Evolutionary conservation across 176 grass and related monocot species (phyloP).

Genomic region (Oryza longistaminata): DNA sequence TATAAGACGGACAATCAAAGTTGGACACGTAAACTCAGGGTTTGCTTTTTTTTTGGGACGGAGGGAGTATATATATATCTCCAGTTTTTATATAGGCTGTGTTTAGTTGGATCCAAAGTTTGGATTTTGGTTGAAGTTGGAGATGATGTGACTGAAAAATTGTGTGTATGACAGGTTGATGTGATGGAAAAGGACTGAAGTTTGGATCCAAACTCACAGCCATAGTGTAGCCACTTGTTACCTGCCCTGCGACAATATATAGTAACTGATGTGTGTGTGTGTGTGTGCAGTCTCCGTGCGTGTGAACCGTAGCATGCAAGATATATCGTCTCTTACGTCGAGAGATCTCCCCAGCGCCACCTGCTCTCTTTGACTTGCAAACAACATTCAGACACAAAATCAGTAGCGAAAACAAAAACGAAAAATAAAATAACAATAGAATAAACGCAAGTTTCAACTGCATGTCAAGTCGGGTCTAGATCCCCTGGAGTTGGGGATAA

Average conservation of each 20-base stretch:
- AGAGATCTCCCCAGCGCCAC: not conserved
- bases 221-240: not conserved
- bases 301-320: conserved; percentile 31
- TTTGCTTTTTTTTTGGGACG: too few relatives aligned
- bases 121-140: too few relatives aligned
- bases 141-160: too few relatives aligned
- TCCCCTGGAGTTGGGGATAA: too few relatives aligned
- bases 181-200: too few relatives aligned
- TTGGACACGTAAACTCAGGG: too few relatives aligned
- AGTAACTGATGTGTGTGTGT: not conserved
- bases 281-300: not conserved
- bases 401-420: not conserved
- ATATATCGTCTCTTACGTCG: conserved; percentile 43
- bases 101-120: too few relatives aligned
- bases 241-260: not conserved
- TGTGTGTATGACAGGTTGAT: too few relatives aligned
- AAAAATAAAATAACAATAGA: not conserved
- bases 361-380: conserved; percentile 45
- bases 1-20: too few relatives aligned
- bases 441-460: not conserved
- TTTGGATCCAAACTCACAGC: too few relatives aligned
- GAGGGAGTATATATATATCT: too few relatives aligned
- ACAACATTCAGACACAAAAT: not conserved
- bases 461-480: not conserved
- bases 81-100: too few relatives aligned